Evolutionary conservation across 169 alveolate genomes (phyloP).

Genomic region (Cryptosporidium bovis): DNA sequence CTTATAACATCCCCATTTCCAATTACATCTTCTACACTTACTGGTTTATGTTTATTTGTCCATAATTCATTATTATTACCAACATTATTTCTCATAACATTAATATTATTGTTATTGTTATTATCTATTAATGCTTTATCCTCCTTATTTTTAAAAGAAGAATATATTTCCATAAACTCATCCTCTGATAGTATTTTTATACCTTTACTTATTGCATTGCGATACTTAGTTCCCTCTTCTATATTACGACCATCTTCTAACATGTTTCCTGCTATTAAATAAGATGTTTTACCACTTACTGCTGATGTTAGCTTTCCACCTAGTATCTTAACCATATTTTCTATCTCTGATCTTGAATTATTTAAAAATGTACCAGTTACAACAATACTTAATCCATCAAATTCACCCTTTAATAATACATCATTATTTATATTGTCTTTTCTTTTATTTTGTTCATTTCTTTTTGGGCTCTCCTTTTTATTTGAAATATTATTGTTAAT

Average conservation of each 20-base stretch:
- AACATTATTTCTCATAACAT: neutral
- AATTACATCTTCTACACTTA: conserved; percentile 87
- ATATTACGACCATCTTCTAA: conserved; percentile 95
- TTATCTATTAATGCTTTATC: conserved; percentile 44
- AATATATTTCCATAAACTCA: conserved; percentile 81
- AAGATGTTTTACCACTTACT: conserved; percentile 90
- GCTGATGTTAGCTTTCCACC: conserved; percentile 92
- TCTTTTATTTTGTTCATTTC: neutral
- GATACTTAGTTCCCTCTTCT: conserved; percentile 90
- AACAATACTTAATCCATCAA: conserved; percentile 55
- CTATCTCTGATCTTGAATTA: conserved; percentile 48
- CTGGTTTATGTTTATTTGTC: conserved; percentile 96
- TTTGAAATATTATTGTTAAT: neutral
- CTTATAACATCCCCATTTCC: conserved; percentile 90
- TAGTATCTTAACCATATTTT: conserved; percentile 80
- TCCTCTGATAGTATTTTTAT: conserved; percentile 82
- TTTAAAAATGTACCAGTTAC: conserved; percentile 59
- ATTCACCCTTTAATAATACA: neutral
- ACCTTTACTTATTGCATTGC: conserved; percentile 84
- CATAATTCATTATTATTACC: conserved; percentile 78
- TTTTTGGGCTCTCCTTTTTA: neutral
- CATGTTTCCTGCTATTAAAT: conserved; percentile 90
- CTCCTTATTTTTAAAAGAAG: conserved; percentile 68
- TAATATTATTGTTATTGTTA: conserved; percentile 4
- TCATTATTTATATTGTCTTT: neutral